These are phyloP conservation scores for Houttuynia cordata DNA, from an alignment of 164 flowering plant species.

Conservation along the genomic window DNA sequence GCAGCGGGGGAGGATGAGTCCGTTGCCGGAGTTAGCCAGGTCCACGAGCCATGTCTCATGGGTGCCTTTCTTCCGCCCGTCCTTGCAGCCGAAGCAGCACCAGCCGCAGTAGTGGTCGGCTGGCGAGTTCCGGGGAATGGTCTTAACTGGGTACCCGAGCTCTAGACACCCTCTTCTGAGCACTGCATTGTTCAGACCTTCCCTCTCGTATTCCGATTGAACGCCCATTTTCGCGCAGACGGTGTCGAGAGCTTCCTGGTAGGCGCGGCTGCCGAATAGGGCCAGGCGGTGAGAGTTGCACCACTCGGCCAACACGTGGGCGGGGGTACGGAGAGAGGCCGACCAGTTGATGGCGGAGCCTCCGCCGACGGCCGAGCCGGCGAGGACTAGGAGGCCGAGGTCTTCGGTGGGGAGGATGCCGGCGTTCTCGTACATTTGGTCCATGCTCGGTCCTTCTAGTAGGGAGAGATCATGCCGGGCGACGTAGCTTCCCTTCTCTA, in stretches of 20 bases:
- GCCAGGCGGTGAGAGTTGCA: constrained; percentile 25
- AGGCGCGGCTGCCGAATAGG: constrained; percentile 47
- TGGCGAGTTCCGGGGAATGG: constrained; percentile 51
- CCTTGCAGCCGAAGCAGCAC: constrained; percentile 78
- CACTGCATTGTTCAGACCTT: constrained; percentile 49
- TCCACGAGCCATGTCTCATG: constrained; percentile 78
- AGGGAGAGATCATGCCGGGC: constrained; percentile 51
- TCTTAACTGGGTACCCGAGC: constrained; percentile 44
- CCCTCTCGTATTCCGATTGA: constrained; percentile 29
- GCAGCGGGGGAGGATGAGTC: constrained; percentile 46
- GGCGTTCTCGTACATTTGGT: constrained; percentile 46
- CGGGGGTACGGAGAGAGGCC: constrained; percentile 60
- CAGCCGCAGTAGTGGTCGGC: constrained; percentile 80
- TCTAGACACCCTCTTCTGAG: constrained; percentile 57
- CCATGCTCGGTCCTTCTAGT: constrained; percentile 57
- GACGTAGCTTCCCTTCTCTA: constrained; percentile 64
- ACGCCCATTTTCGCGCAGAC: constrained; percentile 66
- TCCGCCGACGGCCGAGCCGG: constrained; percentile 86
- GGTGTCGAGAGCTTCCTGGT: constrained; percentile 48
- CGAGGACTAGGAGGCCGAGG: constrained; percentile 33
- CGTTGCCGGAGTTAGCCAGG: constrained; percentile 54
- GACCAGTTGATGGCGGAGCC: constrained; percentile 90
- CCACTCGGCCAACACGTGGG: constrained; percentile 57
- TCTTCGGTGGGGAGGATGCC: constrained; percentile 42
- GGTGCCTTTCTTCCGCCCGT: constrained; percentile 65